Evolutionary conservation across 164 flowering plant species (phyloP).

Genomic region (Brasenia schreberi): DNA sequence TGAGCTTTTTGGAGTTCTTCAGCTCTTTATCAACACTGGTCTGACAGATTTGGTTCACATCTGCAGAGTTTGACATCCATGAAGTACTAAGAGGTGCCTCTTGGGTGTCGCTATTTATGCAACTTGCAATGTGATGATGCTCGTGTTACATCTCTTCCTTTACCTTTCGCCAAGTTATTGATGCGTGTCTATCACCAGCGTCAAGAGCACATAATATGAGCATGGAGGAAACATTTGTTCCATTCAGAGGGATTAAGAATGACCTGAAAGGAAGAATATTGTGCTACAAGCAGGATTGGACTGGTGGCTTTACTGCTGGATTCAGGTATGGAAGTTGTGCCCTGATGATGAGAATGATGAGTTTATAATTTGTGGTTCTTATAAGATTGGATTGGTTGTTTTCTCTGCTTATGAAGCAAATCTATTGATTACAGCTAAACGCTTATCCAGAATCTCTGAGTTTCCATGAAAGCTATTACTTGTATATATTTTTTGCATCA

Average conservation of each 20-base stretch:
- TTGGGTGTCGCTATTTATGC: neutral
- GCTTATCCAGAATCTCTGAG: no score
- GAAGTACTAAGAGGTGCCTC: no score
- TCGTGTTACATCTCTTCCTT: neutral
- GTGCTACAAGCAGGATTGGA: conserved; percentile 99
- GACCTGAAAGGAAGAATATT: conserved; percentile 64
- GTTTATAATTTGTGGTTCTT: no score
- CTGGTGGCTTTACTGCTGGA: conserved; percentile 83
- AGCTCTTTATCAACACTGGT: neutral
- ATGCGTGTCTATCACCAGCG: neutral
- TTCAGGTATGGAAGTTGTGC: conserved; percentile 35
- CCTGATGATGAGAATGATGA: no score
- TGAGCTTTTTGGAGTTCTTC: no score
- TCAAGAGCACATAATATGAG: neutral
- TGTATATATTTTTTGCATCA: conserved; percentile 78
- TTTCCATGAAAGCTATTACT: no score
- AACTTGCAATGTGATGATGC: neutral
- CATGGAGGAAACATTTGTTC: conserved; percentile 96
- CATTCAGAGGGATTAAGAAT: conserved; percentile 90
- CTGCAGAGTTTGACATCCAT: neutral
- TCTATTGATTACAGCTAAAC: no score
- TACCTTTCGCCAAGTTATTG: neutral
- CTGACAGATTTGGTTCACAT: neutral
- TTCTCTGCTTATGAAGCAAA: no score
- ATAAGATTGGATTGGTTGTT: no score